Evolutionary conservation across 441 rosid genomes (phyloP).

Genomic region (Populus tomentosa): DNA sequence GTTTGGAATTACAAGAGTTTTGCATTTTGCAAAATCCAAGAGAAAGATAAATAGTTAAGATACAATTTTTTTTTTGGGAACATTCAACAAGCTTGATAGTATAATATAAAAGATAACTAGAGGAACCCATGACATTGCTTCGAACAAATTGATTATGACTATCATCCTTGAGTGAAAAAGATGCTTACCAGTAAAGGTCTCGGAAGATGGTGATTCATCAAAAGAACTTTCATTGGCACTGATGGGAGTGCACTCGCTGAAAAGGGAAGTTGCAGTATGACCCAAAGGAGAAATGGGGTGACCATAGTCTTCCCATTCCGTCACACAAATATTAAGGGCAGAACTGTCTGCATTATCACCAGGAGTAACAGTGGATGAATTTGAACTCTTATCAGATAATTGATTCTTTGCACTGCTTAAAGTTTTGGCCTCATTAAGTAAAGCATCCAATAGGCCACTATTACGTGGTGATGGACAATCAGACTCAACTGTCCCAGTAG

Average conservation of each 20-base stretch:
- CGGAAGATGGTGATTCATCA: conserved; percentile 53
- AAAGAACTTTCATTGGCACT: conserved; percentile 58
- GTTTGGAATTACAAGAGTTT: background rate
- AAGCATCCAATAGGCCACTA: conserved; percentile 92
- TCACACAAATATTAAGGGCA: conserved; percentile 39
- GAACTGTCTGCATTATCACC: conserved; percentile 55
- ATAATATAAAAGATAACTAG: background rate
- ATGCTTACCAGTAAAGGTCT: conserved; percentile 42
- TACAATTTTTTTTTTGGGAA: background rate
- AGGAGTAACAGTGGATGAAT: conserved; percentile 55
- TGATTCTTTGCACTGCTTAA: conserved; percentile 60
- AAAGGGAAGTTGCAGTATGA: conserved; percentile 57
- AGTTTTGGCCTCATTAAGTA: conserved; percentile 75
- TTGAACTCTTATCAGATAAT: conserved; percentile 62
- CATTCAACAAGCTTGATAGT: background rate
- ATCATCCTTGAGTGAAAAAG: conserved; percentile 10
- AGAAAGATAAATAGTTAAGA: background rate
- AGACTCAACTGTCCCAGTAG: conserved; percentile 44
- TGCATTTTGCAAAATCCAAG: background rate
- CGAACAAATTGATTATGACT: background rate
- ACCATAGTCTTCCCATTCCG: conserved; percentile 59
- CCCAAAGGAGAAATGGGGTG: conserved; percentile 60
- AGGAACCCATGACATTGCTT: background rate
- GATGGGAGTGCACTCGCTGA: conserved; percentile 52
- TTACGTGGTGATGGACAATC: conserved; percentile 61